Base-by-base conservation (phyloP, 1,139 yeast genomes). In the Sugiyamaella sp. region DNA sequence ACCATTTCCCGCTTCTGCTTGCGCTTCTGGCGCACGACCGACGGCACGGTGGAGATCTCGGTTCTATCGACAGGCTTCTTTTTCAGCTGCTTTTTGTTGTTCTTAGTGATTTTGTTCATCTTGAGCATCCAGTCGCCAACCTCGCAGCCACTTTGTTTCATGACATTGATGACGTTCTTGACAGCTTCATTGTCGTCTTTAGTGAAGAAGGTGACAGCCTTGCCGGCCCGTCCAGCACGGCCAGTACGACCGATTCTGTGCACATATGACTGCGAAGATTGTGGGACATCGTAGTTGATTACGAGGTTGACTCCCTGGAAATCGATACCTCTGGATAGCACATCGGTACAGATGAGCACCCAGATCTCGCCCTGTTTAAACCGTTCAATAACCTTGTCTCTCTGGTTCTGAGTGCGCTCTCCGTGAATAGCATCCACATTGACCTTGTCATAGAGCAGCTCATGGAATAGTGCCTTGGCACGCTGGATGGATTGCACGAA, bases 181-280 rank as follows among this genome's bases (percentile, higher is more conserved):
- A 93, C 79, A 1, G 89, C 82, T 53, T 79, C 72, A 10, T 81
- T 74, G 67, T 95, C 99, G 59, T 89, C 96, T 68, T 90, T 91
- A 21, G 99, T 90, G 75, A 88, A 95, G 62, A 91, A 86, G 0
- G 99, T 95, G 21, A 93, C 82, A 0, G 99, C 97, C 63, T 79
- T 80, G 57, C 99, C 99, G 2, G 74, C 66, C 60, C 86, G 82
- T 1, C 97, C 97, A 49, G 93, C 97, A 77, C 99, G 85, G 61
- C 99, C 99, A 1, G 99, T 93, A 77, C 99, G 86, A 71, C 99
- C 99, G 64, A 95, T 89, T 74, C 99, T 82, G 71, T 95, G 99
- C 43, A 95, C 97, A 69, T 95, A 95, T 0, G 97, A 86, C 70
- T 93, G 98, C 0, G 98, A 89, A 49, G 87, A 81, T 64, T 85